A percentile compares a stretch with the other conserved stretches of the same genome.
phyloP scores from a whole-genome alignment of 257 asterid genomes.

The Hygrophila difformis region DNA sequence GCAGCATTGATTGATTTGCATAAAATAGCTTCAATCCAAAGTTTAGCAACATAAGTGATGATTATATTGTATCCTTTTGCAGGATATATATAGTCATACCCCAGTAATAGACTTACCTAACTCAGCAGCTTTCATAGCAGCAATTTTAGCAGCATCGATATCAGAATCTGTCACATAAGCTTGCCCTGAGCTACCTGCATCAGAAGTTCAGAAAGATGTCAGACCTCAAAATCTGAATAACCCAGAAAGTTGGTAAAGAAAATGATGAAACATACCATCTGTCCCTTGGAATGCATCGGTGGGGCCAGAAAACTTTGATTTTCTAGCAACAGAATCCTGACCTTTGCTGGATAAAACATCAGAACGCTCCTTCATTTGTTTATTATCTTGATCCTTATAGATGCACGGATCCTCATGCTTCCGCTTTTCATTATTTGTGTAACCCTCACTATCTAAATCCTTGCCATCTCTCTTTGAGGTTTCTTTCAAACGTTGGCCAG shows the following conservation, averaged over 20 bases:
- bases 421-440: slow-evolving; percentile 36
- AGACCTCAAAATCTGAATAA: background rate
- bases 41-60: background rate
- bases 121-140: slow-evolving; percentile 98
- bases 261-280: slow-evolving; percentile 29
- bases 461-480: slow-evolving; percentile 31
- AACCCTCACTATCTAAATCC: slow-evolving; percentile 29
- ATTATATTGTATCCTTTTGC: background rate
- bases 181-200: slow-evolving; percentile 44
- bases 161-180: slow-evolving; percentile 62
- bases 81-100: too few relatives aligned
- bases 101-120: slow-evolving; percentile 47
- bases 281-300: slow-evolving; percentile 24
- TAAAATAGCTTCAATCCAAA: too few relatives aligned
- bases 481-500: slow-evolving; percentile 47
- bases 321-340: slow-evolving; percentile 47
- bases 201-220: slow-evolving; percentile 10
- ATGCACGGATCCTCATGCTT: slow-evolving; percentile 26
- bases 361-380: slow-evolving; percentile 27
- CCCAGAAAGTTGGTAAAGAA: slow-evolving; percentile 1
- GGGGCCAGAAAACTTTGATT: slow-evolving; percentile 36
- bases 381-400: slow-evolving; percentile 27
- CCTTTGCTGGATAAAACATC: slow-evolving; percentile 31
- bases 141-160: slow-evolving; percentile 84
- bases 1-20: too few relatives aligned